phyloP scores from a whole-genome alignment of 306 rosid species.

The Prunus mira region DNA sequence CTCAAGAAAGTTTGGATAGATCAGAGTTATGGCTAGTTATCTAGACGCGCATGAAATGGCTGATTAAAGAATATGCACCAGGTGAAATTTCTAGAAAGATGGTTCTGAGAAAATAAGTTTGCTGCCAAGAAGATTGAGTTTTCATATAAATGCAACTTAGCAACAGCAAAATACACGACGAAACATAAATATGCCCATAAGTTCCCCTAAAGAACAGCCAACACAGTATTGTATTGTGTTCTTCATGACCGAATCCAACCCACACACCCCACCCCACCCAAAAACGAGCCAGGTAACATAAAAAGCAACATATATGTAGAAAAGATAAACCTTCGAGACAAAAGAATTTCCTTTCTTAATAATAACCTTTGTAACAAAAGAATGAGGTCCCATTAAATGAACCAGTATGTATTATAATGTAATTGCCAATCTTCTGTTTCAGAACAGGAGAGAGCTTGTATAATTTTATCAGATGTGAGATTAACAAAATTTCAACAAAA shows the following conservation, averaged over 20 bases:
- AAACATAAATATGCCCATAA: neutral
- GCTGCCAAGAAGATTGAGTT: neutral
- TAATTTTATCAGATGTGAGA: neutral
- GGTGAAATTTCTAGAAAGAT: neutral
- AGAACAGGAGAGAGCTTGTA: neutral
- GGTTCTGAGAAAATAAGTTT: neutral
- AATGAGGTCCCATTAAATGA: neutral
- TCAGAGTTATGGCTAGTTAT: neutral
- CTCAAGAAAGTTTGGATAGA: neutral
- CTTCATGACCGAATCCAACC: neutral
- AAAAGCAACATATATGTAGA: neutral
- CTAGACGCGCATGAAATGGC: neutral
- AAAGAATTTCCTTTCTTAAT: neutral
- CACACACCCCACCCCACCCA: no score
- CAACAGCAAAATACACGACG: neutral
- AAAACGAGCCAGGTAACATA: neutral
- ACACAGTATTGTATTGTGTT: neutral
- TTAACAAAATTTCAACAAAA: neutral
- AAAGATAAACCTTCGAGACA: neutral
- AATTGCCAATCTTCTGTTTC: neutral
- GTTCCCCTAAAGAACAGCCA: neutral
- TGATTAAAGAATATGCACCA: neutral
- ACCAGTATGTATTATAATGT: neutral
- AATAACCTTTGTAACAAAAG: neutral
- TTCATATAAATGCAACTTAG: neutral